Conservation (phyloP, 2,329 filamentous ascomycete species). For the Pseudocercospora macadamiae region DNA sequence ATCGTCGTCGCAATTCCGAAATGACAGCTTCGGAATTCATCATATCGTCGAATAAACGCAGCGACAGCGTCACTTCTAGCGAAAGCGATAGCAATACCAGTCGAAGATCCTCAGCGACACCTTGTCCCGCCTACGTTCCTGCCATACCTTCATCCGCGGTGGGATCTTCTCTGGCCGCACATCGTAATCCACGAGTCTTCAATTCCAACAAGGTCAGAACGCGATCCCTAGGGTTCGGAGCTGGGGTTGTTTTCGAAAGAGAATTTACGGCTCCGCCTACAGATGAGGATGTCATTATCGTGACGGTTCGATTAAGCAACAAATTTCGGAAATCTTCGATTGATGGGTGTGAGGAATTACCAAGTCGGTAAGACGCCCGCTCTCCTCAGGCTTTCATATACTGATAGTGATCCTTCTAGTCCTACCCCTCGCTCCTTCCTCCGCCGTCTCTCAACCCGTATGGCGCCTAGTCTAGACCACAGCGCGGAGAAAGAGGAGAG, state of each 20-base stretch:
- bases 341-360: slow-evolving; percentile 25
- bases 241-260: slow-evolving; percentile 29
- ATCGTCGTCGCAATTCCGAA: slow-evolving; percentile 25
- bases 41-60: neutral
- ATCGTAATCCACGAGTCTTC: slow-evolving; percentile 15
- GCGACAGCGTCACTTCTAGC: slow-evolving; percentile 2
- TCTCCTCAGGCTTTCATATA: neutral
- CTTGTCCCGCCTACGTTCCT: slow-evolving; percentile 8
- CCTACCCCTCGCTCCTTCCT: slow-evolving; percentile 32
- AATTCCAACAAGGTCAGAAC: slow-evolving; percentile 12
- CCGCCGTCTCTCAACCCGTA: slow-evolving; percentile 32
- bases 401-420: slow-evolving; percentile 11
- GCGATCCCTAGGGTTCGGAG: slow-evolving; percentile 18
- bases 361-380: slow-evolving; percentile 18
- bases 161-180: slow-evolving; percentile 16
- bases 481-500: slow-evolving; percentile 25
- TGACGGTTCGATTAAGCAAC: slow-evolving; percentile 29
- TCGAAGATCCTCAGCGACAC: slow-evolving; percentile 8
- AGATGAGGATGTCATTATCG: slow-evolving; percentile 36
- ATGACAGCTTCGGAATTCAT: slow-evolving; percentile 14
- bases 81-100: neutral
- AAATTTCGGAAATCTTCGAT: slow-evolving; percentile 22
- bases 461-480: slow-evolving; percentile 19
- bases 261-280: slow-evolving; percentile 15
- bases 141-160: neutral